Conservation (phyloP, 208 protist genomes). For the Zelonia costaricensis region DNA sequence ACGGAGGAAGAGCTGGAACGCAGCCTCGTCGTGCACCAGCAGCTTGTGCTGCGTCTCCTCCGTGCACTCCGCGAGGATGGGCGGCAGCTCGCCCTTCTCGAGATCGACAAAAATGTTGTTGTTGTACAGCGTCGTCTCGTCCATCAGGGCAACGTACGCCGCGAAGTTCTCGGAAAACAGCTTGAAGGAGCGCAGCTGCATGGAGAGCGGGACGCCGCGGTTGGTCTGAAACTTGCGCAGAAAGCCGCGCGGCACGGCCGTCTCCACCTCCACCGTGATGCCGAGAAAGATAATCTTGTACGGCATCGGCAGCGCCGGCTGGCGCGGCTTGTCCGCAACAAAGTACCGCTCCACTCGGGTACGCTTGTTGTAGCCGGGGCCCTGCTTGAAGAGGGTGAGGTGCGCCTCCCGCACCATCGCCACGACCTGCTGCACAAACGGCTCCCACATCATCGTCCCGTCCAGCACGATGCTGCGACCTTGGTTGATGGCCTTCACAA, state of each 20-base stretch:
- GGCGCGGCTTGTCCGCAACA: constrained; percentile 28
- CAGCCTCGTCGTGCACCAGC: constrained; percentile 58
- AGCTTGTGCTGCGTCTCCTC: constrained; percentile 28
- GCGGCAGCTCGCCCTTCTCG: constrained; percentile 78
- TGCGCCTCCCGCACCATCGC: constrained; percentile 84
- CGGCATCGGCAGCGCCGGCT: constrained; percentile 38
- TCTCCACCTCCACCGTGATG: constrained; percentile 86
- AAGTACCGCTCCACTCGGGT: constrained; percentile 75
- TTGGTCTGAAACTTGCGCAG: constrained; percentile 83
- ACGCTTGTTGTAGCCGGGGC: constrained; percentile 56
- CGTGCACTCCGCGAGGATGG: constrained; percentile 61
- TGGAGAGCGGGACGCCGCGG: constrained; percentile 74
- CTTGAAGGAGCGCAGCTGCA: constrained; percentile 85
- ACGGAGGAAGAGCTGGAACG: constrained; percentile 68
- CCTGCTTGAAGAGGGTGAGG: constrained; percentile 59
- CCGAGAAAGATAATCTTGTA: constrained; percentile 81
- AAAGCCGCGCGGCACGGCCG: constrained; percentile 85
- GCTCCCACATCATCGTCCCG: constrained; percentile 91
- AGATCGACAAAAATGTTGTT: constrained; percentile 89
- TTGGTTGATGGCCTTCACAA: constrained; percentile 82
- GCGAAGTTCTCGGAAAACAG: constrained; percentile 86
- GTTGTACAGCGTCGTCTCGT: constrained; percentile 78
- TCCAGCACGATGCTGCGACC: constrained; percentile 86
- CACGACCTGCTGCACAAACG: constrained; percentile 81
- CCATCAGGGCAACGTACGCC: constrained; percentile 58